Percentiles rank a stretch among this genome's conserved stretches.
Conservation (phyloP, 2,329 filamentous ascomycete genomes). For the Teratosphaeriaceae sp. region DNA sequence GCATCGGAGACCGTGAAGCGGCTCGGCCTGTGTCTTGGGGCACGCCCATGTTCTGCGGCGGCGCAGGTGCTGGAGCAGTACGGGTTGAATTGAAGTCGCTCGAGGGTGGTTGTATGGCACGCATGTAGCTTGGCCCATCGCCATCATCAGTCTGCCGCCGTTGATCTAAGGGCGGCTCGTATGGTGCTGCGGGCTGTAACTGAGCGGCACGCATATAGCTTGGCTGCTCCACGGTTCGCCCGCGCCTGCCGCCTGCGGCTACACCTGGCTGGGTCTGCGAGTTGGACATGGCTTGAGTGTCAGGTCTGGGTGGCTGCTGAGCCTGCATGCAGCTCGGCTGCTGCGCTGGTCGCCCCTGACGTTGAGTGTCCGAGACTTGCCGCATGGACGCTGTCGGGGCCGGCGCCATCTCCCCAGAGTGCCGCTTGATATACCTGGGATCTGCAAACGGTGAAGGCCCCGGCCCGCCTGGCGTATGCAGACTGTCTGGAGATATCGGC, state of each 20-base stretch:
- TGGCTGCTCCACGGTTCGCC: slow-evolving; percentile 5
- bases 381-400: not conserved
- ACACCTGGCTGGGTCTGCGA: not conserved
- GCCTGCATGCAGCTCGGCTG: slow-evolving; percentile 4
- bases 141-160: not conserved
- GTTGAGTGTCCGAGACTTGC: slow-evolving; percentile 6
- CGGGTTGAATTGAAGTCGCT: slow-evolving; percentile 3
- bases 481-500: slow-evolving; percentile 14
- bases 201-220: slow-evolving; percentile 7
- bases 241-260: not conserved
- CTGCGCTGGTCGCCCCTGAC: not conserved
- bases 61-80: slow-evolving; percentile 11
- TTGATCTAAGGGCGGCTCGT: not conserved
- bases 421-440: slow-evolving; percentile 21
- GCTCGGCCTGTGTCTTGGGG: slow-evolving; percentile 6
- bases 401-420: slow-evolving; percentile 7
- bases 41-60: slow-evolving; percentile 8
- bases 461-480: slow-evolving; percentile 10
- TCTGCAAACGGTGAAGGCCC: slow-evolving; percentile 18
- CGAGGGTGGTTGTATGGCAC: slow-evolving; percentile 9
- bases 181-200: slow-evolving; percentile 8
- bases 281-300: not conserved
- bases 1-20: slow-evolving; percentile 14
- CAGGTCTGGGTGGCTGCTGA: slow-evolving; percentile 2
- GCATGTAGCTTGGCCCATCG: slow-evolving; percentile 9